phyloP scores from a whole-genome alignment of 352 stramenopile genomes.

The Globisporangium paroecandrum region DNA sequence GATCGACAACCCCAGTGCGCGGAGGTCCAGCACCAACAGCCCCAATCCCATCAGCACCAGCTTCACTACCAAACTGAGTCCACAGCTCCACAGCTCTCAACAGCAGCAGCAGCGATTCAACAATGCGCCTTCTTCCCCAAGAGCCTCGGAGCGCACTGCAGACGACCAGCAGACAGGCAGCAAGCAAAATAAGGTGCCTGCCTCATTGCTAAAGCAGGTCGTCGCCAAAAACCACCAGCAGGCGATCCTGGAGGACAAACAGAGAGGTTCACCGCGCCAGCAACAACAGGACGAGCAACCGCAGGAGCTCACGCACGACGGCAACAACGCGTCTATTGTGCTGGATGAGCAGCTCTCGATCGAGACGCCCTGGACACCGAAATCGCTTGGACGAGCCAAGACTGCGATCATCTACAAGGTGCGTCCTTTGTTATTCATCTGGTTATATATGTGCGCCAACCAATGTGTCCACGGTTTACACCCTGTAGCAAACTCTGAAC shows the following conservation, averaged over 20 bases:
- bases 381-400: conserved; percentile 79
- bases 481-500: conserved; percentile 78
- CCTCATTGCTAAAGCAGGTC: conserved; percentile 39
- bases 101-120: neutral
- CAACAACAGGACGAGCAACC: conserved; percentile 6
- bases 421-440: neutral
- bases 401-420: conserved; percentile 87
- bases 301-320: conserved; percentile 56
- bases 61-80: conserved; percentile 2
- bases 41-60: neutral
- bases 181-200: conserved; percentile 10
- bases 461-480: neutral
- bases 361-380: conserved; percentile 79
- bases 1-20: neutral
- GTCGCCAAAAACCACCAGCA: conserved; percentile 24
- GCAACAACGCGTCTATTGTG: conserved; percentile 80
- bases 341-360: conserved; percentile 38
- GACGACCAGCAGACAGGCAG: neutral
- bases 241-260: conserved; percentile 5
- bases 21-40: conserved; percentile 7
- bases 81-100: neutral
- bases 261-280: neutral
- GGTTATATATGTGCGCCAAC: neutral
- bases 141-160: neutral
- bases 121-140: neutral